Percentiles rank a stretch among this genome's conserved stretches.
Conservation (phyloP, 208 protist genomes). For the Acanthamoeba triangularis region DNA sequence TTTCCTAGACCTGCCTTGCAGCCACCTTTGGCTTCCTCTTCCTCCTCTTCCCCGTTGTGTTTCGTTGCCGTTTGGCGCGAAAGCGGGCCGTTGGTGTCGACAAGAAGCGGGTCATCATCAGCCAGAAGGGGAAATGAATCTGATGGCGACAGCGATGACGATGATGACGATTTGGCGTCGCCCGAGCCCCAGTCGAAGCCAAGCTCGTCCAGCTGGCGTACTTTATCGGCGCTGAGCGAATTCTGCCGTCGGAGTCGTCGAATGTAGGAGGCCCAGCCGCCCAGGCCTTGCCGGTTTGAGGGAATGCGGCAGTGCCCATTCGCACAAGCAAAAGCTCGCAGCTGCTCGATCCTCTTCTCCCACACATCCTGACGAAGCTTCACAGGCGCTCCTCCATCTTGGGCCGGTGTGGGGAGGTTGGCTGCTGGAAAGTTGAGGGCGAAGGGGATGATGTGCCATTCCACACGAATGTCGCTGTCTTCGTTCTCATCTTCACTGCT, state of each 20-base stretch:
- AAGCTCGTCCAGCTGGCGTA: neutral
- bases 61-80: neutral
- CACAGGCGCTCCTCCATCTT: too few species aligned
- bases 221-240: neutral
- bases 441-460: neutral
- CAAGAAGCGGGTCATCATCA: neutral
- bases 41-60: neutral
- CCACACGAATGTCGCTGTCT: neutral
- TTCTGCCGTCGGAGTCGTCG: neutral
- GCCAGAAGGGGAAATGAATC: neutral
- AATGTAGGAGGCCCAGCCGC: neutral
- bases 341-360: neutral
- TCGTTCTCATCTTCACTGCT: neutral
- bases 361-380: neutral
- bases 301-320: neutral
- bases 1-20: neutral
- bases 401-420: neutral
- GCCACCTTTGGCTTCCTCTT: neutral
- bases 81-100: neutral
- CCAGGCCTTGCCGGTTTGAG: neutral
- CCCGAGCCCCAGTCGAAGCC: neutral
- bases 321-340: neutral
- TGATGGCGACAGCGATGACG: neutral
- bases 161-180: neutral
- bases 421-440: neutral